phyloP scores from a whole-genome alignment of 768 basidiomycete genomes.

The Neoboletus subvelutipes region DNA sequence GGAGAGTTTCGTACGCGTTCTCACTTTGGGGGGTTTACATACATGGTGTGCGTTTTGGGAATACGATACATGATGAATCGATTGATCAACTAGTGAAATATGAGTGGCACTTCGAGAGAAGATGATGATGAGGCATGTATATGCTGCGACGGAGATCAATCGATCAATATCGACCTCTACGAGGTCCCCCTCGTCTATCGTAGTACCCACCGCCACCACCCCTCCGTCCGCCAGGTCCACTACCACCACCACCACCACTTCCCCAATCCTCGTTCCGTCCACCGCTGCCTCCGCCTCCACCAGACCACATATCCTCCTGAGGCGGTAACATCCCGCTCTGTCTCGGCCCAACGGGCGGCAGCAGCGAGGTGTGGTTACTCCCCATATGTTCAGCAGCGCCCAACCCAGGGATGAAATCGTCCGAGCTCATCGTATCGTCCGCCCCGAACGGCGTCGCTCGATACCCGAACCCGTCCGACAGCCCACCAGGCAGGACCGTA shows the following conservation, averaged over 20 bases:
- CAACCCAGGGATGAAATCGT: constrained; percentile 68
- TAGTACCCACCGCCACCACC: constrained; percentile 34
- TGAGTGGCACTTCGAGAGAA: neutral
- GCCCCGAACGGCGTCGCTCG: constrained; percentile 25
- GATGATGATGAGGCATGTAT: neutral
- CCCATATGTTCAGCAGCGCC: constrained; percentile 38
- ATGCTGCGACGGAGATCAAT: neutral
- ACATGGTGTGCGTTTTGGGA: neutral
- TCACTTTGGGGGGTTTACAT: neutral
- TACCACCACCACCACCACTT: constrained; percentile 34
- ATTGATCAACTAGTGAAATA: neutral
- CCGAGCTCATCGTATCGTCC: constrained; percentile 37
- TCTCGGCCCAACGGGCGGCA: constrained; percentile 33
- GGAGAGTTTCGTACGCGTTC: neutral
- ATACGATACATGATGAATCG: constrained; percentile 6
- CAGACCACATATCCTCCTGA: constrained; percentile 53
- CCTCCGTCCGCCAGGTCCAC: constrained; percentile 13
- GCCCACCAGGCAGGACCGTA: constrained; percentile 15
- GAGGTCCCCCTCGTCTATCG: constrained; percentile 25
- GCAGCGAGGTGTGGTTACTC: neutral
- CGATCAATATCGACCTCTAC: constrained; percentile 28
- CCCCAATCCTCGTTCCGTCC: constrained; percentile 40
- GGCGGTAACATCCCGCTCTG: constrained; percentile 40
- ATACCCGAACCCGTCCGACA: constrained; percentile 23
- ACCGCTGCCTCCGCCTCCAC: constrained; percentile 30